Evolutionary conservation across 2,329 filamentous ascomycete species (phyloP).

Genomic region (Penicillium sp.): DNA sequence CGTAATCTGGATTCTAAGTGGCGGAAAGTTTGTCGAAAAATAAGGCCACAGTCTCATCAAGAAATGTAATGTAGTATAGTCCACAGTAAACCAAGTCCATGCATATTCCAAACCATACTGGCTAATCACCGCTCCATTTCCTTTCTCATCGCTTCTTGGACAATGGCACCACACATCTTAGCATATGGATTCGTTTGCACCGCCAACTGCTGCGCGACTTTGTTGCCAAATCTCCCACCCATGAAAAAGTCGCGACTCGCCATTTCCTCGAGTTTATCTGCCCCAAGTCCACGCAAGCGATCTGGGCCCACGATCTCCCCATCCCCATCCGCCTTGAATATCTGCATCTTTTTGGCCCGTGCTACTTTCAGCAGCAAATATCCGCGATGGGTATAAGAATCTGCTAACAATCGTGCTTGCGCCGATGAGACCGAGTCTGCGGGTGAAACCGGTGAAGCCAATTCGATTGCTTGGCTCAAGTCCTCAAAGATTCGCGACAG

Average conservation of each 20-base stretch:
- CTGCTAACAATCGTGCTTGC: conserved; percentile 48
- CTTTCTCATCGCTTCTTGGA: conserved; percentile 54
- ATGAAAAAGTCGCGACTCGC: conserved; percentile 52
- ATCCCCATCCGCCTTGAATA: not conserved
- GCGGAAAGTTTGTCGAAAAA: not conserved
- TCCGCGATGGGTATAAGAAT: conserved; percentile 52
- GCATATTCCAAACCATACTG: not conserved
- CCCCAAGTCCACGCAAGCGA: conserved; percentile 29
- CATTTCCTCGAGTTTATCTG: conserved; percentile 48
- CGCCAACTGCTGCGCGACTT: conserved; percentile 52
- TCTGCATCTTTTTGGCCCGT: conserved; percentile 18
- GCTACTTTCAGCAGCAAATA: conserved; percentile 41
- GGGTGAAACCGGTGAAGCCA: conserved; percentile 39
- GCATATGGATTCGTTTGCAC: conserved; percentile 59
- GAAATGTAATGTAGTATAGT: no score
- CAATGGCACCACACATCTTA: conserved; percentile 57
- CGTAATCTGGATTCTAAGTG: no score
- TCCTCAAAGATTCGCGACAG: conserved; percentile 32
- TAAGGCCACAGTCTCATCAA: not conserved
- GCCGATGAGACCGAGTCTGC: conserved; percentile 41
- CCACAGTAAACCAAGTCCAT: not conserved
- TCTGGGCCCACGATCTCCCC: conserved; percentile 20
- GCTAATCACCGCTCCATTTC: conserved; percentile 44
- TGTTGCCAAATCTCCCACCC: conserved; percentile 52
- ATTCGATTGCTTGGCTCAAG: conserved; percentile 42